A percentile compares a stretch with the other conserved stretches of the same genome.
Evolutionary conservation across 108 stramenopile genomes (phyloP).

Genomic region (Cyclostephanos tholiformis): DNA sequence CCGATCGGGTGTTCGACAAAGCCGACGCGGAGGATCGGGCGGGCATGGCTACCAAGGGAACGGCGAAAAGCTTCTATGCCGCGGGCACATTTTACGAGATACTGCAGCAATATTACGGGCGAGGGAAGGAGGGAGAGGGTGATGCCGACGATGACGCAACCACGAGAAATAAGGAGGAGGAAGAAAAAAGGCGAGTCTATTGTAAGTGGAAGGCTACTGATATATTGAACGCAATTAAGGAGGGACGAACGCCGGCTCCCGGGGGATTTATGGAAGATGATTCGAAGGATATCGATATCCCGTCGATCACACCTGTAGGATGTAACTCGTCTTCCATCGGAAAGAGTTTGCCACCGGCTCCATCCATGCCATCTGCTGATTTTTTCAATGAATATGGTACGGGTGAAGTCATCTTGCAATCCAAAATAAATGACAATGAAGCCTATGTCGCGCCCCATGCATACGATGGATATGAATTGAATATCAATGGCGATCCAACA

Average conservation of each 20-base stretch:
- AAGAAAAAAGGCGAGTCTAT: conserved; percentile 68
- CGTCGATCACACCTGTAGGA: conserved; percentile 26
- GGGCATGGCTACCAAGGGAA: conserved; percentile 74
- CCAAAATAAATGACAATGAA: conserved; percentile 1
- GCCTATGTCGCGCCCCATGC: conserved; percentile 16
- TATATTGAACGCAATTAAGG: conserved; percentile 92
- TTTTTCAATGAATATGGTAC: conserved; percentile 1
- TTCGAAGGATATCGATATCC: background rate
- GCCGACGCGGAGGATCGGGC: conserved; percentile 86
- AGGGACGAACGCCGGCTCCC: conserved; percentile 77
- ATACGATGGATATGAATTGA: conserved; percentile 39
- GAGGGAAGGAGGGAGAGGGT: conserved; percentile 24
- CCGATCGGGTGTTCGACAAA: conserved; percentile 81
- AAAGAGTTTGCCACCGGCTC: conserved; percentile 15
- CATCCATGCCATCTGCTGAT: conserved; percentile 33
- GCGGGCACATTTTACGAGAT: conserved; percentile 90
- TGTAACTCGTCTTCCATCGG: conserved; percentile 16
- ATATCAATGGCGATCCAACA: conserved; percentile 36
- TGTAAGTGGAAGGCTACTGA: conserved; percentile 95
- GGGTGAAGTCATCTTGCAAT: conserved; percentile 2
- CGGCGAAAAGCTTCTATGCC: conserved; percentile 91
- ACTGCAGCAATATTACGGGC: conserved; percentile 80
- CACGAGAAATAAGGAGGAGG: conserved; percentile 45
- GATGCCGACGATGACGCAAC: conserved; percentile 25
- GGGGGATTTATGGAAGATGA: conserved; percentile 72